Evolutionary conservation across 345 rosid genomes (phyloP).

Genomic region (Eucalyptus decipiens): DNA sequence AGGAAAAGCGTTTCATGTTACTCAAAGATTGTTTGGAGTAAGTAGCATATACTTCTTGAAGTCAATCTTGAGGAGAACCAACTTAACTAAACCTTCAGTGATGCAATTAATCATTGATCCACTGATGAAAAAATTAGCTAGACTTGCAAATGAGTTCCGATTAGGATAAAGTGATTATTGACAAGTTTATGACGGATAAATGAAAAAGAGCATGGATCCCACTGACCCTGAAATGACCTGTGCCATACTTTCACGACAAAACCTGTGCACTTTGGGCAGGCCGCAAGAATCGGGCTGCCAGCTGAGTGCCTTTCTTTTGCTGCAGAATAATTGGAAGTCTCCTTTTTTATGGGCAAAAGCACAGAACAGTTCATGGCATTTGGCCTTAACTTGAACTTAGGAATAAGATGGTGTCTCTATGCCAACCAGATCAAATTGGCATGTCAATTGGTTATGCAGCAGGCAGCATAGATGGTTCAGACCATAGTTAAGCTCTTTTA

Average conservation of each 20-base stretch:
- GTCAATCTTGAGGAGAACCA: background rate
- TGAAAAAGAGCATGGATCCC: background rate
- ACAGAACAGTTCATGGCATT: background rate
- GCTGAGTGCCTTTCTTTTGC: background rate
- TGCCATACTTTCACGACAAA: background rate
- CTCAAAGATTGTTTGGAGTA: background rate
- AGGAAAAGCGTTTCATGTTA: background rate
- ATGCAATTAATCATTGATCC: background rate
- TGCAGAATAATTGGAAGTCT: background rate
- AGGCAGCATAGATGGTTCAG: background rate
- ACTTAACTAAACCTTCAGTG: background rate
- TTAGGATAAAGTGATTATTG: background rate
- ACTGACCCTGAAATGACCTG: background rate
- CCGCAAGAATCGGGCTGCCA: background rate
- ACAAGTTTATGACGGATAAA: background rate
- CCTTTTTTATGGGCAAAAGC: background rate
- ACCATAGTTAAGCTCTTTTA: background rate
- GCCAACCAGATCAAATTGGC: background rate
- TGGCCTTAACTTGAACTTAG: background rate
- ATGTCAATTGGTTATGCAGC: background rate
- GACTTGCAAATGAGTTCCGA: background rate
- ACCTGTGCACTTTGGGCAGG: background rate
- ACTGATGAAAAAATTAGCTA: fast-evolving
- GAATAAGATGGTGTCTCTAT: background rate
- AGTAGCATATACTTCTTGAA: background rate